phyloP scores from a whole-genome alignment of 2,329 filamentous ascomycete species.

The Cryphonectria japonica region DNA sequence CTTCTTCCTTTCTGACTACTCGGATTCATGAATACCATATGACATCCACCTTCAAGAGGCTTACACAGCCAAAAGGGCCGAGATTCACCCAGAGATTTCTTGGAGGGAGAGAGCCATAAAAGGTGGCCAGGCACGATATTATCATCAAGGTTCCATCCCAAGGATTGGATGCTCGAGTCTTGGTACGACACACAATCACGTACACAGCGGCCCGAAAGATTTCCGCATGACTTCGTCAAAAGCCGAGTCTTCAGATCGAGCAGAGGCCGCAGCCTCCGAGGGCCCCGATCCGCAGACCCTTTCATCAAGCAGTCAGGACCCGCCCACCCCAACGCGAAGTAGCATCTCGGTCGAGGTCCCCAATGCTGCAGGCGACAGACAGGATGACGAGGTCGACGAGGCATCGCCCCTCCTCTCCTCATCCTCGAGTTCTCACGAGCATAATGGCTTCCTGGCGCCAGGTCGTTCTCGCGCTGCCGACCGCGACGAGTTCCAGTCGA shows the following conservation, averaged over 20 bases:
- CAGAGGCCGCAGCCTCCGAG: conserved; percentile 33
- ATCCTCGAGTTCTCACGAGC: conserved; percentile 38
- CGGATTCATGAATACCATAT: neutral
- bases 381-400: conserved; percentile 42
- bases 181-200: neutral
- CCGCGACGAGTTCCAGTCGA: conserved; percentile 59
- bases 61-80: no score
- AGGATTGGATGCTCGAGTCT: neutral
- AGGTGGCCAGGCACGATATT: neutral
- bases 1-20: neutral
- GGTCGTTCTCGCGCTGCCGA: conserved; percentile 35
- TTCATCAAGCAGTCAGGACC: conserved; percentile 26
- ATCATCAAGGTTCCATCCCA: neutral
- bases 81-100: neutral
- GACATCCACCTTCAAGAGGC: neutral
- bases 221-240: conserved; percentile 47
- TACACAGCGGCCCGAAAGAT: neutral
- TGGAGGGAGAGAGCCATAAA: neutral
- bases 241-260: conserved; percentile 36
- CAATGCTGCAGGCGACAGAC: conserved; percentile 32
- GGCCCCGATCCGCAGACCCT: conserved; percentile 30
- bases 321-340: conserved; percentile 31
- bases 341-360: conserved; percentile 32
- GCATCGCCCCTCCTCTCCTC: conserved; percentile 55
- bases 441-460: conserved; percentile 40